Conservation (phyloP, 2,329 filamentous ascomycete species). For the Delphinella strobiligena region DNA sequence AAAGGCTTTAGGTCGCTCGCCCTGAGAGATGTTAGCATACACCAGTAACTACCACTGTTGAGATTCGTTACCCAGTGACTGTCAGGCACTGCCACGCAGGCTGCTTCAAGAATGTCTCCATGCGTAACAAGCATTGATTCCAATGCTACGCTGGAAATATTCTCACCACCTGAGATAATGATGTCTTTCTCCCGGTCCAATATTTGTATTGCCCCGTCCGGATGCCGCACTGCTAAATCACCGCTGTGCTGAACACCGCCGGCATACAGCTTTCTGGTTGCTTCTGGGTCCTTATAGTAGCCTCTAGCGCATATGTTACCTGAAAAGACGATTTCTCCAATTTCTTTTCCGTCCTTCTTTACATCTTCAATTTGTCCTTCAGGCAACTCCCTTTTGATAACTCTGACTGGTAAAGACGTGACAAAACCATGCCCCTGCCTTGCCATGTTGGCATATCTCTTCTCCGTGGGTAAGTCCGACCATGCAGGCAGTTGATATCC, state of each 20-base stretch:
- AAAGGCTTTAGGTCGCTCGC: slow-evolving; percentile 90
- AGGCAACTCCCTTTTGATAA: slow-evolving; percentile 63
- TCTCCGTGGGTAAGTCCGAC: slow-evolving; percentile 59
- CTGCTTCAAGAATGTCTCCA: slow-evolving; percentile 79
- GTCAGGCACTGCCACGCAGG: slow-evolving; percentile 77
- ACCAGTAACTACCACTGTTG: no score
- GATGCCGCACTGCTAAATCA: slow-evolving; percentile 86
- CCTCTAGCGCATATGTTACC: slow-evolving; percentile 88
- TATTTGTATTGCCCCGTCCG: slow-evolving; percentile 83
- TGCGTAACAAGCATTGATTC: slow-evolving; percentile 84
- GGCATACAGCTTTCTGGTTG: slow-evolving; percentile 74
- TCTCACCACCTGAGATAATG: slow-evolving; percentile 97
- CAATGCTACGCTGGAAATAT: slow-evolving; percentile 87
- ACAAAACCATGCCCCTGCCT: slow-evolving; percentile 88
- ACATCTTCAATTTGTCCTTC: slow-evolving; percentile 58
- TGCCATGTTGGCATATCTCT: slow-evolving; percentile 84
- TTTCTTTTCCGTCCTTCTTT: slow-evolving; percentile 56
- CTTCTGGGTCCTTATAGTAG: slow-evolving; percentile 82
- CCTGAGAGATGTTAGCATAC: slow-evolving; percentile 23
- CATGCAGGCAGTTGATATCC: slow-evolving; percentile 79
- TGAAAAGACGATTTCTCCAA: slow-evolving; percentile 73
- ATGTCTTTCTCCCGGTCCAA: slow-evolving; percentile 93
- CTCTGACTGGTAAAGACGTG: slow-evolving; percentile 64
- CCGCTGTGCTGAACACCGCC: slow-evolving; percentile 82
- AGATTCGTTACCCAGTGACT: slow-evolving; percentile 53